Evolutionary conservation across 306 rosid species (phyloP).

Genomic region (Vigna hirtella): DNA sequence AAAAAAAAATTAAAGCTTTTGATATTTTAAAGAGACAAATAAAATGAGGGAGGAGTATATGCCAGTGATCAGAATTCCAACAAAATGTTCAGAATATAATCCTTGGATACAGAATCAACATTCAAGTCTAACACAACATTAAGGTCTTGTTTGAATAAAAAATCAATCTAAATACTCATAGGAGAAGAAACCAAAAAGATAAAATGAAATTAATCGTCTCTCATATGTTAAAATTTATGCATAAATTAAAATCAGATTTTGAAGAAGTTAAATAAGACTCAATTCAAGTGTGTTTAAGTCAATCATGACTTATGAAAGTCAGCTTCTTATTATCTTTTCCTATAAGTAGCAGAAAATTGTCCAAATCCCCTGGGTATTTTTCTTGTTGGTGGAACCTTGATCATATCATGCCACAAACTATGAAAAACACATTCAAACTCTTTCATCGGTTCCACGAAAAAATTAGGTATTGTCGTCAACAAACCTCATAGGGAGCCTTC

Average conservation of each 20-base stretch:
- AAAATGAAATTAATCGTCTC: neutral
- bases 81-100: neutral
- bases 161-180: too few relatives aligned
- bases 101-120: constrained; percentile 16
- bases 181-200: neutral
- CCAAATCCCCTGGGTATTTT: neutral
- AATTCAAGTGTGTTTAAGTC: neutral
- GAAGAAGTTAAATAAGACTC: neutral
- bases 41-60: neutral
- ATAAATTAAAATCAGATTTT: too few relatives aligned
- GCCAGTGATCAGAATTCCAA: neutral
- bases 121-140: constrained; percentile 23
- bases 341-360: neutral
- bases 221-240: neutral
- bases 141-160: too few relatives aligned
- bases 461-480: constrained; percentile 8
- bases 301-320: neutral
- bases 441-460: constrained; percentile 33
- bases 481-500: constrained; percentile 97
- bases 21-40: neutral
- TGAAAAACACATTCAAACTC: constrained; percentile 14
- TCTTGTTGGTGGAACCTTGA: constrained; percentile 36
- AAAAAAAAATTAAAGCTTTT: neutral
- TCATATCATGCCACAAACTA: neutral
- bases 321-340: neutral